Evolutionary conservation across 176 grass and related monocot species (phyloP).

Genomic region (Paspalum notatum): DNA sequence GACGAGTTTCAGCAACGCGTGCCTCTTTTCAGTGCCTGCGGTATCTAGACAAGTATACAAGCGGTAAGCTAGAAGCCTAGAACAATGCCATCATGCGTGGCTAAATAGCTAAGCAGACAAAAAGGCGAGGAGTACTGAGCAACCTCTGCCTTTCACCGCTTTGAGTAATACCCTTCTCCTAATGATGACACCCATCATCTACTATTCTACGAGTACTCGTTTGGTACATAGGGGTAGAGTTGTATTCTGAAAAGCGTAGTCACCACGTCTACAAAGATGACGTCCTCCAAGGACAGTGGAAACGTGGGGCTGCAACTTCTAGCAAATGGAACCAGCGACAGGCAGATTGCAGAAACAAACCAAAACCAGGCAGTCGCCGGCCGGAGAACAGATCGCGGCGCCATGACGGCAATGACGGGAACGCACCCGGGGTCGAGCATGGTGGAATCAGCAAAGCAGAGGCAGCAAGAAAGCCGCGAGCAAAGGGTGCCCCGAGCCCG

Average conservation of each 20-base stretch:
- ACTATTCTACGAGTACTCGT: background rate
- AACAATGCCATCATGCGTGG: background rate
- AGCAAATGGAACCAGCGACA: too few relatives aligned
- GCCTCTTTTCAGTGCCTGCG: background rate
- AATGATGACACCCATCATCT: background rate
- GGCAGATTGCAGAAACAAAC: too few relatives aligned
- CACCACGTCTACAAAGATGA: background rate
- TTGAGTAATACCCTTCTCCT: background rate
- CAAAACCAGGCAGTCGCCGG: too few relatives aligned
- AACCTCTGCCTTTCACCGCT: background rate
- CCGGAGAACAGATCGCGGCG: background rate
- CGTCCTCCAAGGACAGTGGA: background rate
- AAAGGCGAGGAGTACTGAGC: background rate
- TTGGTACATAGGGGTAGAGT: background rate
- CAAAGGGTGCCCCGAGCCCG: constrained; percentile 1
- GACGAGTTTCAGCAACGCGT: background rate
- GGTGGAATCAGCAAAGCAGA: background rate
- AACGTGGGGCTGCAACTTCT: background rate
- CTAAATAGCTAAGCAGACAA: background rate
- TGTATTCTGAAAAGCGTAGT: background rate
- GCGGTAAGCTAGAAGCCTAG: background rate
- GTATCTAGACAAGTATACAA: background rate
- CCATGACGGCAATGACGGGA: too few relatives aligned
- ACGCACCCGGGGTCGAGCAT: background rate
- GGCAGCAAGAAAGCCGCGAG: background rate